phyloP scores from a whole-genome alignment of 2,329 filamentous ascomycete genomes.

The Alternaria sp. region DNA sequence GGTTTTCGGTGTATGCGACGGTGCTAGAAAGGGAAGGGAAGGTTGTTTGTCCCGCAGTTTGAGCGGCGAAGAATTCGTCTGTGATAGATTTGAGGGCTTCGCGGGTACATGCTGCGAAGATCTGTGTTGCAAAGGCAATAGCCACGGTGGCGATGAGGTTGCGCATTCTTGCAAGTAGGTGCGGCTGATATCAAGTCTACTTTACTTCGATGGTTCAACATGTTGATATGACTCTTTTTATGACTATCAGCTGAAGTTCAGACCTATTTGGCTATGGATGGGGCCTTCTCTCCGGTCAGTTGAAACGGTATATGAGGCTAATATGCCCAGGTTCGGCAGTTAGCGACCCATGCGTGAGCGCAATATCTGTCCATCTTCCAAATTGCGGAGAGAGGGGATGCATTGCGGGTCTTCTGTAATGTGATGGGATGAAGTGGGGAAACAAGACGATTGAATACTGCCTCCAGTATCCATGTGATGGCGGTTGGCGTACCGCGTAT shows the following conservation, averaged over 20 bases:
- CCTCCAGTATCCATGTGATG: not conserved
- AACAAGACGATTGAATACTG: not conserved
- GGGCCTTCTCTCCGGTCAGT: not conserved
- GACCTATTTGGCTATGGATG: not conserved
- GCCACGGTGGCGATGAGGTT: not conserved
- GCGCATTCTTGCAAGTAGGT: conserved; percentile 1
- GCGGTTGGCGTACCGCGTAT: not conserved
- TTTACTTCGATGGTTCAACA: not conserved
- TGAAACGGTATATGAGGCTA: not conserved
- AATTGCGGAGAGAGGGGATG: not conserved
- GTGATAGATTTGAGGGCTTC: conserved; percentile 27
- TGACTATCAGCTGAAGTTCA: not conserved
- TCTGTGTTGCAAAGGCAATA: conserved; percentile 10
- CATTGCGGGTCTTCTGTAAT: not conserved
- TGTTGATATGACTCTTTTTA: not conserved
- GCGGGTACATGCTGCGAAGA: conserved; percentile 29
- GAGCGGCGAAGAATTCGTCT: conserved; percentile 24
- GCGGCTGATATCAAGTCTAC: no score
- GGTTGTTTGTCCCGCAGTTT: conserved; percentile 27
- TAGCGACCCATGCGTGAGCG: not conserved
- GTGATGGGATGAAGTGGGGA: not conserved
- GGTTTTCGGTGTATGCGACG: conserved; percentile 35
- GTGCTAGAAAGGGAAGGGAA: conserved; percentile 24
- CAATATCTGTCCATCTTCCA: conserved; percentile 1
- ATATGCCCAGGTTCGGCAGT: conserved; percentile 9